Base-by-base conservation (phyloP, 306 rosid genomes). In the Pterocarpus macrocarpus region DNA sequence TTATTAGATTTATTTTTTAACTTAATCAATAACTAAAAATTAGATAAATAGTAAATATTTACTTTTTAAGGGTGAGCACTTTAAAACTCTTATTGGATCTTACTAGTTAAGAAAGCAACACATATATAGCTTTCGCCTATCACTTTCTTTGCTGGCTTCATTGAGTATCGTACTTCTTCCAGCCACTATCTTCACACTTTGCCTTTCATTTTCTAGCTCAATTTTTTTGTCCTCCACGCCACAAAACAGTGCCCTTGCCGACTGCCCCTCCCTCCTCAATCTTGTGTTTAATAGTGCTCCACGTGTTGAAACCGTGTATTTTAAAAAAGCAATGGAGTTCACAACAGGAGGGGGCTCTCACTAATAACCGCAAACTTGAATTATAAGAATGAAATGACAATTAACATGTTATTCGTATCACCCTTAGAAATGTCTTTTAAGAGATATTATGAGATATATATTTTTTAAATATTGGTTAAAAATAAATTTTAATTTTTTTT, bases 171-270 rank as follows among this genome's bases (percentile, higher is more conserved):
- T 53, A 4, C 41, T 16, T 35, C 53, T 64, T n/a, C 2, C 1
- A 45, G 22, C 62, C 39, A 33, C 71, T 58, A 45, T 11, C 72
- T 43, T 47, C 71, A 70, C 16, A 34, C 34, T 7, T 49, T 64
- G 11, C 47, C 62, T 81, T 71, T 81, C 85, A 72, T 44, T 84
- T 80, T 84, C 84, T 50, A 32, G 55, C 65, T 71, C 75, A 69
- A 22, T 14, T 59, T 17, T 75, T 70, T 70, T 81, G 79, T 76
- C 77, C 62, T 81, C 79, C 78, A 80, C 57, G 15, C 57, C 22
- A 39, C 70, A 50, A 17, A 75, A 76, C 66, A 70, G 70, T 71
- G 45, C 38, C 36, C 63, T 12, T 81, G 88, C 85, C 88, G 88
- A 85, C 85, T 71, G 65, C 7, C 41, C 16, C 32, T 28, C 28